Base-by-base conservation (phyloP, 805 yeast species). In the Suhomyces sp. region DNA sequence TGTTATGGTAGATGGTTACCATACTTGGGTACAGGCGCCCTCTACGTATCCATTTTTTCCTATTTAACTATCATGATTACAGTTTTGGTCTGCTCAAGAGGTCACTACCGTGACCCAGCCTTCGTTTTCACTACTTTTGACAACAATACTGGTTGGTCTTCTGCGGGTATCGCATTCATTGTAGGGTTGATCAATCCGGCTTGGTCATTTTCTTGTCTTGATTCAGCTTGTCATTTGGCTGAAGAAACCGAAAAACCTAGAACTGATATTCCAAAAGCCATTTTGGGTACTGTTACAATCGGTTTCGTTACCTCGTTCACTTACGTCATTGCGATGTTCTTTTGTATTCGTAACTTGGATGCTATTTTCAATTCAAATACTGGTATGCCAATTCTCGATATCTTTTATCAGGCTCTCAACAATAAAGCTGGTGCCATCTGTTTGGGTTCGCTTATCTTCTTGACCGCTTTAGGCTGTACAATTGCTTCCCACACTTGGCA, bases 401-500 rank as follows among this genome's bases (percentile, higher is more conserved):
- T 73, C 44, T 73, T 62, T 59, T 60, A 70, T 60, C 77, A 73
- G 56, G 76, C 75, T 6, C 63, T 72, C 44, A 57, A 58, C 15
- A 66, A 60, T 60, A 65, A 60, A 46, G 63, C 63, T 22, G 77
- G 77, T 21, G 75, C 77, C 25, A 59, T 71, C 25, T 64, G 71
- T 54, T 61, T 73, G 48, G 76, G 73, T 3, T 53, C 61, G 25
- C 62, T 73, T 49, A 63, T 72, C 27, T 63, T 71, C 46, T 55
- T 69, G 41, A 71, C 75, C 46, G 75, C 71, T 22, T 57, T 59
- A 41, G 75, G 76, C 2, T 71, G 76, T 59, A 73, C 74, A 27
- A 66, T 72, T 49, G 62, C 72, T 33, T 69, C 72, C 44, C 76
- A 72, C 61, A 73, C 77, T 21, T 73, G 76, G 76, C 77, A 73